Conservation (phyloP, 1,284 basidiomycete genomes). For the Mycena sp. region DNA sequence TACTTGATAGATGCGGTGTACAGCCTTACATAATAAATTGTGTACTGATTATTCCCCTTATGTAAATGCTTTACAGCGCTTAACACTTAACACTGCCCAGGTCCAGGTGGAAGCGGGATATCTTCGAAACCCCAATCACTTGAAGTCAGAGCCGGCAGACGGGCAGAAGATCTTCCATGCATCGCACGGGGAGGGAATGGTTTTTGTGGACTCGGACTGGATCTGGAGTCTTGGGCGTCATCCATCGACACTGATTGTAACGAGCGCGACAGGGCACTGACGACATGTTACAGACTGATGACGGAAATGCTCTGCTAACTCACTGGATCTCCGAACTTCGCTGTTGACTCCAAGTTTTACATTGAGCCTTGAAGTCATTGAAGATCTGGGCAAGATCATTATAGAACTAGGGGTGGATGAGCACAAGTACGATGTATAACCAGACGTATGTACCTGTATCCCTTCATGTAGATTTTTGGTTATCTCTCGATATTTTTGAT, state of each 20-base stretch:
- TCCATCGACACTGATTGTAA: constrained; percentile 39
- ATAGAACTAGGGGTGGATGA: constrained; percentile 70
- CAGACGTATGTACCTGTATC: constrained; percentile 65
- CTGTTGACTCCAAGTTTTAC: constrained; percentile 77
- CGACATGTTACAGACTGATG: background rate
- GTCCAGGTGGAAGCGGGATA: constrained; percentile 28
- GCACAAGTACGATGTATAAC: background rate
- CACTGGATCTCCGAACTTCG: constrained; percentile 72
- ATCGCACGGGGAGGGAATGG: background rate
- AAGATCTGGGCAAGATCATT: constrained; percentile 81
- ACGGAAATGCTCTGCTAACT: constrained; percentile 28
- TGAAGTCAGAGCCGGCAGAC: constrained; percentile 22
- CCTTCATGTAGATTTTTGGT: constrained; percentile 89
- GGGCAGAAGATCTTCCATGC: constrained; percentile 5
- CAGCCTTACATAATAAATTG: too few relatives aligned
- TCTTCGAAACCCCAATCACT: constrained; percentile 36
- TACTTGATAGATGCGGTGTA: too few relatives aligned
- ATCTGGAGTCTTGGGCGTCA: too few relatives aligned
- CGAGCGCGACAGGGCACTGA: constrained; percentile 50
- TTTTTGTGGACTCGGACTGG: background rate
- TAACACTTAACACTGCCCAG: constrained; percentile 20
- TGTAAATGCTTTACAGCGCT: too few relatives aligned
- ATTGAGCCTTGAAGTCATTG: constrained; percentile 77
- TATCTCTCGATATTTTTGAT: constrained; percentile 91
- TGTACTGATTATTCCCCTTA: too few relatives aligned